phyloP scores from a whole-genome alignment of 345 rosid species.

The Brassica cretica region DNA sequence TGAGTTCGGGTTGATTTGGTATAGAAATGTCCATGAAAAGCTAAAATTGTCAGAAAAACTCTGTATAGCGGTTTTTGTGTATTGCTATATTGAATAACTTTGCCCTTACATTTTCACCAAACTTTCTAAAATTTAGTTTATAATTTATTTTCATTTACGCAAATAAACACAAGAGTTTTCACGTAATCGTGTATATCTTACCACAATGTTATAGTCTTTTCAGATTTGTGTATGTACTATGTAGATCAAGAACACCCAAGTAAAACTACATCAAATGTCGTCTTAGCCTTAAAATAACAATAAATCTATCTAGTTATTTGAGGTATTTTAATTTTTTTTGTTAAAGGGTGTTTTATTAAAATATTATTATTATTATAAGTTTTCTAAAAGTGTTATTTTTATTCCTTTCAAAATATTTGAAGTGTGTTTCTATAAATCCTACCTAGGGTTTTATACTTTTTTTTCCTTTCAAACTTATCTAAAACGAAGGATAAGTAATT shows the following conservation, averaged over 20 bases:
- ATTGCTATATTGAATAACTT: background rate
- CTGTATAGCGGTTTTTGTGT: background rate
- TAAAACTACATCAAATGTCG: background rate
- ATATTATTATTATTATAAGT: background rate
- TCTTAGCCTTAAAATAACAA: background rate
- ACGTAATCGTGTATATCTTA: background rate
- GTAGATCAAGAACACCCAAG: background rate
- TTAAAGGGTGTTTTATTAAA: background rate
- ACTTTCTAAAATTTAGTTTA: background rate
- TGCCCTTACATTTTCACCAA: background rate
- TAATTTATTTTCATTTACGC: background rate
- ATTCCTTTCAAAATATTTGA: background rate
- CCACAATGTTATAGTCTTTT: background rate
- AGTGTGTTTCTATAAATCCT: background rate
- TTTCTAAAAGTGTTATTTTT: background rate
- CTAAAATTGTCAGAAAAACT: background rate
- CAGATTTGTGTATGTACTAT: background rate
- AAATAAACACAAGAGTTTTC: background rate
- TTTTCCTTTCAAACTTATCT: background rate
- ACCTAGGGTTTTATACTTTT: background rate
- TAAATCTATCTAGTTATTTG: background rate
- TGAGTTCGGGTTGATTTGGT: background rate
- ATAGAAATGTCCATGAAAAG: background rate
- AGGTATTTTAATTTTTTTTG: background rate
- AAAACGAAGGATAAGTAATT: background rate